Percentiles rank a stretch among this genome's conserved stretches.
Conservation (phyloP, 352 stramenopile genomes). For the Pythium phragmitis region DNA sequence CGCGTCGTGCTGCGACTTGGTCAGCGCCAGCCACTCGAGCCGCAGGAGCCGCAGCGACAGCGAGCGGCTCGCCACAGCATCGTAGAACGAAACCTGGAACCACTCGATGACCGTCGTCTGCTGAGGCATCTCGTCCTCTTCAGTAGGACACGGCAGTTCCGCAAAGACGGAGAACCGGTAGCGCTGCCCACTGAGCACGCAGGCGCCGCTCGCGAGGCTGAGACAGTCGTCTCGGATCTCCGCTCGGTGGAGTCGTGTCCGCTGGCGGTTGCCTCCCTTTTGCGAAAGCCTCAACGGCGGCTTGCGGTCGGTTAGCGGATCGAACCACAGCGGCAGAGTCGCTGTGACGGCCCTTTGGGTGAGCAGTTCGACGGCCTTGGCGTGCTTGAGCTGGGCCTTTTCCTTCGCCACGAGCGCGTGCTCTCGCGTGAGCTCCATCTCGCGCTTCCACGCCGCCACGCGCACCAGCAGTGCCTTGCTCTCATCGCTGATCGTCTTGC, state of each 20-base stretch:
- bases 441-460: conserved; percentile 31
- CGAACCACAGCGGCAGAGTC: conserved; percentile 20
- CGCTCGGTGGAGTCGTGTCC: not conserved
- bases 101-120: conserved; percentile 4
- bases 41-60: conserved; percentile 28
- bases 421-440: conserved; percentile 31
- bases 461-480: conserved; percentile 36
- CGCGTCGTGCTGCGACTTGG: conserved; percentile 41
- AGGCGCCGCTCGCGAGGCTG: conserved; percentile 19
- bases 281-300: not conserved
- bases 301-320: conserved; percentile 13
- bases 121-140: not conserved
- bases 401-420: conserved; percentile 27
- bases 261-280: conserved; percentile 9
- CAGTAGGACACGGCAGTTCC: not conserved
- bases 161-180: conserved; percentile 23
- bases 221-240: conserved; percentile 3
- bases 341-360: conserved; percentile 18
- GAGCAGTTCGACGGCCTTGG: conserved; percentile 16
- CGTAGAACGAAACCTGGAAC: conserved; percentile 46
- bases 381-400: conserved; percentile 15
- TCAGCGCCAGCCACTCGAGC: conserved; percentile 44
- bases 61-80: conserved; percentile 21
- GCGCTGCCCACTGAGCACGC: not conserved
- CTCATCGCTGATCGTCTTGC: conserved; percentile 48